A percentile compares a stretch with the other conserved stretches of the same genome.
These are phyloP conservation scores for Rhizophora mangle DNA, from an alignment of 345 rosid genomes.

Conservation along the genomic window DNA sequence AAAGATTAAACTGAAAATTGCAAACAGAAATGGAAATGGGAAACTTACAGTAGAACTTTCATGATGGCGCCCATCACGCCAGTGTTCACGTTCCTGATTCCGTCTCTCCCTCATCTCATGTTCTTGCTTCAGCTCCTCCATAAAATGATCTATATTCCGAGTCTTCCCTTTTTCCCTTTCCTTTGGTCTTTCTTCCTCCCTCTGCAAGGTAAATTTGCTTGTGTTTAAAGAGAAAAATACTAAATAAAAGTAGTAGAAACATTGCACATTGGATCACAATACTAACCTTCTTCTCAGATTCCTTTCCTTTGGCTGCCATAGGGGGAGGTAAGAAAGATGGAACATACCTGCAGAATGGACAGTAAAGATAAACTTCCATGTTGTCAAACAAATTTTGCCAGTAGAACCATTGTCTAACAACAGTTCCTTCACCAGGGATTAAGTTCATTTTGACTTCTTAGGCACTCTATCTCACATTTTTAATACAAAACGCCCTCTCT, in stretches of 20 bases:
- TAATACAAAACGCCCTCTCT: no score
- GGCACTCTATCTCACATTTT: neutral
- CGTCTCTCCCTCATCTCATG: slow-evolving; percentile 97
- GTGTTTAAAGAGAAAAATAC: slow-evolving; percentile 12
- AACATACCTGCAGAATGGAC: slow-evolving; percentile 78
- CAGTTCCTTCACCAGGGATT: no score
- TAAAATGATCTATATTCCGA: slow-evolving; percentile 88
- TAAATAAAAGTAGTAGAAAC: slow-evolving; percentile 1
- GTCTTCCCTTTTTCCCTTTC: slow-evolving; percentile 88
- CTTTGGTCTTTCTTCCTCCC: slow-evolving; percentile 73
- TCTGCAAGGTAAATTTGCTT: slow-evolving; percentile 36
- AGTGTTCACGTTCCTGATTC: slow-evolving; percentile 78
- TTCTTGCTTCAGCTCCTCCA: slow-evolving; percentile 98
- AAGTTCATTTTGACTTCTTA: neutral
- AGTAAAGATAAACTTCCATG: slow-evolving; percentile 41
- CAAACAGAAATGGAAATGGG: neutral
- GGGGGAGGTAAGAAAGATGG: slow-evolving; percentile 99
- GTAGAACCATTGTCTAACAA: neutral
- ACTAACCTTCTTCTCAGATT: slow-evolving; percentile 79
- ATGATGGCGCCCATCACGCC: slow-evolving; percentile 65
- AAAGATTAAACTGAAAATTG: neutral
- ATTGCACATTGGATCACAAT: neutral
- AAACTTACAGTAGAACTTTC: slow-evolving; percentile 71
- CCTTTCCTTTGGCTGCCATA: slow-evolving; percentile 81
- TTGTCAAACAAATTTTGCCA: neutral